Base-by-base conservation (phyloP, 2,329 filamentous ascomycete genomes). In the Pseudogymnoascus sp. region DNA sequence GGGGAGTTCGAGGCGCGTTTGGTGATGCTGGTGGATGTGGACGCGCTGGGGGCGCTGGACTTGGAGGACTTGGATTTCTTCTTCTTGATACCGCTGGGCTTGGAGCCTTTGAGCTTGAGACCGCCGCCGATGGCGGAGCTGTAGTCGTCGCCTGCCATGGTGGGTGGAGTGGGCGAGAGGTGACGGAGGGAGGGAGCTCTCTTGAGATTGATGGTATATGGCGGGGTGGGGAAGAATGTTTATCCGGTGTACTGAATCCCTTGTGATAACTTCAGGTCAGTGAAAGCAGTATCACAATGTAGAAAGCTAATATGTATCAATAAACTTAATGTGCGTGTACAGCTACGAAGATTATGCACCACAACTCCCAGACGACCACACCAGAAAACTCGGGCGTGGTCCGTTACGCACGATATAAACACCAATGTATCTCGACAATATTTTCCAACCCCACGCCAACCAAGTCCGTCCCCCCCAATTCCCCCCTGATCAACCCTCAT, bases 61-160 rank as follows among this genome's bases (percentile, higher is more conserved):
- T 62, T 48, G 29, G 41, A 25, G 42, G 65, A 59, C 51, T 67
- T 61, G 12, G 70, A 38, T 59, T 79, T 84, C 74, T 85, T 83
- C 75, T 87, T 89, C 73, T 86, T 88, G 71, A 88, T 85, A 66
- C 84, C 78, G 70, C 73, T 69, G 55, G 84, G 86, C 65, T 81
- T 78, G 70, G 86, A 87, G 65, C 79, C 83, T 78, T 97, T 97
- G 64, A 97, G 83, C 73, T 91, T 93, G 35, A 97, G 83, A 69
- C 91, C 91, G 70, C 87, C 85, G 63, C 85, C 81, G 64, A 83
- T 81, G 62, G 80, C 75, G 65, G 84, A 78, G 58, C 81, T 75
- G 78, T 95, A 95, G 68, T 95, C 90, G 74, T 90, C 87, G 62
- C 84, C 81, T 25, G 87, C 83, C 89, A 92, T 92, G 51, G 39